Evolutionary conservation across 202 grass and related monocot species (phyloP).

Genomic region (Bolboschoenoplectus hybrid): DNA sequence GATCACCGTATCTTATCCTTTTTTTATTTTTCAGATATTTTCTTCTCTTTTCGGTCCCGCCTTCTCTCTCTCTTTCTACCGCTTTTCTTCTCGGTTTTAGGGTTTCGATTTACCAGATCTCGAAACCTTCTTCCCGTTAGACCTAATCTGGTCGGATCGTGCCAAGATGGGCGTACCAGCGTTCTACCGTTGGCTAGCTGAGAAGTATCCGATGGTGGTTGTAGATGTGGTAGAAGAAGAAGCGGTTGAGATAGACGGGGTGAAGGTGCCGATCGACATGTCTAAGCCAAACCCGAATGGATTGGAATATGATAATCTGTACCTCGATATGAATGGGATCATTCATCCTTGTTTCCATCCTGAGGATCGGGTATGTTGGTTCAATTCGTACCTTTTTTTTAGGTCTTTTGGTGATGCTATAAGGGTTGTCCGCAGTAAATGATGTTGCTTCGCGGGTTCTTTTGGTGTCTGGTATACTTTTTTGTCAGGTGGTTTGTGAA

Average conservation of each 20-base stretch:
- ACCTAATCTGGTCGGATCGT: neutral
- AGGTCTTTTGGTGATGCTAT: neutral
- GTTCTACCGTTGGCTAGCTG: slow-evolving; percentile 98
- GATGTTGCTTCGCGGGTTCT: neutral
- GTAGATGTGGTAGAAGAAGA: slow-evolving; percentile 97
- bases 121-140: neutral
- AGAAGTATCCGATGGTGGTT: slow-evolving; percentile 99
- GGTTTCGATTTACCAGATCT: slow-evolving; percentile 42
- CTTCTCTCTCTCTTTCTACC: neutral
- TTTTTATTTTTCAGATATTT: neutral
- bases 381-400: neutral
- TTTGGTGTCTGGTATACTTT: neutral
- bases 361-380: slow-evolving; percentile 69
- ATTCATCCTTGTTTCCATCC: slow-evolving; percentile 99
- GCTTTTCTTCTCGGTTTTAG: slow-evolving; percentile 19
- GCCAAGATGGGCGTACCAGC: slow-evolving; percentile 80
- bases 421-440: neutral
- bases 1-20: neutral
- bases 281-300: slow-evolving; percentile 89
- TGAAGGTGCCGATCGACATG: slow-evolving; percentile 78
- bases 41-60: neutral
- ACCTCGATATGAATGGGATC: slow-evolving; percentile 98
- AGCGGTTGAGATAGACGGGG: slow-evolving; percentile 82
- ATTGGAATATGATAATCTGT: slow-evolving; percentile 93
- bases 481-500: neutral